Conservation (phyloP, 805 yeast species). For the Starmerella sirachaensis region DNA sequence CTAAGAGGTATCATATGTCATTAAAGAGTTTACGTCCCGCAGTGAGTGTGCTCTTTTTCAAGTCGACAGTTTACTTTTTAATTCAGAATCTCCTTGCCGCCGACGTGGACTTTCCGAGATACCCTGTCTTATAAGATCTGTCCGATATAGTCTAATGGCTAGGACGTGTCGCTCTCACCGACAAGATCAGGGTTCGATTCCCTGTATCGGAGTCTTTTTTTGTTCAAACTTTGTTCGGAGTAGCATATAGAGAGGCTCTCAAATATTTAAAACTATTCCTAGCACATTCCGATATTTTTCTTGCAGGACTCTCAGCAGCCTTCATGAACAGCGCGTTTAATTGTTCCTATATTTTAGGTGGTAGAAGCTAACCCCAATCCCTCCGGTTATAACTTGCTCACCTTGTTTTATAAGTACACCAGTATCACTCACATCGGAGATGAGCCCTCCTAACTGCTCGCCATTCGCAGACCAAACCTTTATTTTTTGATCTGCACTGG, state of each 20-base stretch:
- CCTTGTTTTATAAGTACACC: constrained; percentile 42
- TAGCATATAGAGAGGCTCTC: too few species aligned
- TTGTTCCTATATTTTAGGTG: background rate
- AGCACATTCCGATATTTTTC: too few species aligned
- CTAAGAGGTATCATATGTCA: too few species aligned
- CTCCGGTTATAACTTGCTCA: constrained; percentile 10
- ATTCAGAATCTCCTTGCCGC: too few species aligned
- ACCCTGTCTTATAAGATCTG: too few species aligned
- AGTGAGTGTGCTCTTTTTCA: too few species aligned
- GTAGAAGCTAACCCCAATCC: constrained; percentile 19
- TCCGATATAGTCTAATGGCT: constrained; percentile 71
- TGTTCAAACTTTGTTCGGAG: background rate
- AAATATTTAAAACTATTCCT: too few species aligned
- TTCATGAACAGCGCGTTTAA: background rate
- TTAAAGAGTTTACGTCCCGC: too few species aligned
- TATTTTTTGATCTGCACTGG: constrained; percentile 76
- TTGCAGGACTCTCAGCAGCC: background rate
- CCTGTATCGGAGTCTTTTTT: constrained; percentile 26
- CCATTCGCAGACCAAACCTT: constrained; percentile 47
- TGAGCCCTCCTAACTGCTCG: constrained; percentile 32
- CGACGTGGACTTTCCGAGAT: too few species aligned
- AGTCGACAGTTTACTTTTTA: too few species aligned
- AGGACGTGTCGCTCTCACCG: constrained; percentile 79
- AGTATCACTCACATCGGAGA: constrained; percentile 84
- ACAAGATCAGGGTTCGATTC: constrained; percentile 39